These are phyloP conservation scores for Leccinum olivaceoglutinosum DNA, from an alignment of 1,284 basidiomycete genomes.

Conservation along the genomic window DNA sequence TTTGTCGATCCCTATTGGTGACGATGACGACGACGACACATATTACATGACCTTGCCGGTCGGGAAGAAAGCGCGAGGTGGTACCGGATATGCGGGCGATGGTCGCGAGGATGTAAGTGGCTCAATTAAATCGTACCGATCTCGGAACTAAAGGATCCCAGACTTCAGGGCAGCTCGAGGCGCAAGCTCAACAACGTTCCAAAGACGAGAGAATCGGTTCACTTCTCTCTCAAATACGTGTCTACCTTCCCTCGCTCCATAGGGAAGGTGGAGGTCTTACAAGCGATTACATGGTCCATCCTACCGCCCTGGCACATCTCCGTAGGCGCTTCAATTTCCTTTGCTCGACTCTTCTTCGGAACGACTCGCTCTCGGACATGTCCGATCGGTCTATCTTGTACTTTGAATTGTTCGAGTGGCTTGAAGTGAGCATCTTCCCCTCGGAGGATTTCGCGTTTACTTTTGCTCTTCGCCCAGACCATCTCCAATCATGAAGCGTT, in stretches of 20 bases:
- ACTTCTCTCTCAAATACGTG: constrained; percentile 64
- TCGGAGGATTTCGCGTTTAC: constrained; percentile 4
- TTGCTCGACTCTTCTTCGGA: constrained; percentile 76
- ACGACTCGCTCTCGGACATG: constrained; percentile 91
- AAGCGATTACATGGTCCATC: constrained; percentile 85
- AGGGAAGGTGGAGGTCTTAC: constrained; percentile 67
- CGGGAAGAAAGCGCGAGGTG: constrained; percentile 65
- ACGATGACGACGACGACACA: constrained; percentile 52
- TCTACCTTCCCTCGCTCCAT: constrained; percentile 75
- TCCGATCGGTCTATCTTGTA: constrained; percentile 83
- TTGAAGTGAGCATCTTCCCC: constrained; percentile 55
- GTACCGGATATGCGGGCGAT: constrained; percentile 81
- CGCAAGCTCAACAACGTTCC: constrained; percentile 59
- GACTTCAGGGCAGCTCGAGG: constrained; percentile 76
- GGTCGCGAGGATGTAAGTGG: constrained; percentile 73
- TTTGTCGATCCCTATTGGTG: constrained; percentile 29
- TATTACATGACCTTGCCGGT: constrained; percentile 40
- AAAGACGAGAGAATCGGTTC: constrained; percentile 70
- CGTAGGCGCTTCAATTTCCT: constrained; percentile 84
- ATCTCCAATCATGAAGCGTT: constrained; percentile 87
- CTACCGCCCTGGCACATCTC: constrained; percentile 83
- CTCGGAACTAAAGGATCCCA: constrained; percentile 27
- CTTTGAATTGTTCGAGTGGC: constrained; percentile 84
- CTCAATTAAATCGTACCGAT: background rate
- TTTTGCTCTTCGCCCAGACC: constrained; percentile 42